These are phyloP conservation scores for Trifolium fragiferum DNA, from an alignment of 306 rosid genomes.

Conservation along the genomic window DNA sequence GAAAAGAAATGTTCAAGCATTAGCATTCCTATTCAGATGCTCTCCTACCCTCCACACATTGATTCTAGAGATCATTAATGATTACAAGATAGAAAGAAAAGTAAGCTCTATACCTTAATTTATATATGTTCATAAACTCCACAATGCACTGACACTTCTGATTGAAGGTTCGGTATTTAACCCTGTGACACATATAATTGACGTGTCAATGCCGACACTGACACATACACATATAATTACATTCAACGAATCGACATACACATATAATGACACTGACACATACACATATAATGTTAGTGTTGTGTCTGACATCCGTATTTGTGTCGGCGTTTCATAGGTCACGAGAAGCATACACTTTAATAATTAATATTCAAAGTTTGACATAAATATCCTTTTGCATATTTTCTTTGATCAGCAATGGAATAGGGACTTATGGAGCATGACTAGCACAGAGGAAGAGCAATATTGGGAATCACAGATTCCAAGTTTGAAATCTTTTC, in stretches of 20 bases:
- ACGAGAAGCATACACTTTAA: too few relatives aligned
- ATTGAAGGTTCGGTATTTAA: too few relatives aligned
- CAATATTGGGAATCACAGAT: constrained; percentile 78
- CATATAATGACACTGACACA: too few relatives aligned
- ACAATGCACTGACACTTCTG: too few relatives aligned
- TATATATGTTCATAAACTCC: background rate
- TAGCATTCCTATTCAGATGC: constrained; percentile 69
- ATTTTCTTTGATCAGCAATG: constrained; percentile 63
- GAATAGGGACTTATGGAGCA: constrained; percentile 76
- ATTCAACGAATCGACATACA: too few relatives aligned
- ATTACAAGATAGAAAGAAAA: constrained; percentile 56
- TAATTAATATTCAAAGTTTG: constrained; percentile 7
- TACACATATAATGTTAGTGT: too few relatives aligned
- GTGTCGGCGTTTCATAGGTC: too few relatives aligned
- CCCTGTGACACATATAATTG: too few relatives aligned
- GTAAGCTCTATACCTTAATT: constrained; percentile 48
- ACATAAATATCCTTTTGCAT: constrained; percentile 15
- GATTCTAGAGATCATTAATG: constrained; percentile 59
- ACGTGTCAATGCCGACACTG: too few relatives aligned
- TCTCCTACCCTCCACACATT: constrained; percentile 63
- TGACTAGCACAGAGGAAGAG: constrained; percentile 62
- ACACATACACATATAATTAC: too few relatives aligned
- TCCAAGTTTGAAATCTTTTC: constrained; percentile 54
- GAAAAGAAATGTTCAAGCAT: constrained; percentile 62
- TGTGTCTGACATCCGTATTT: too few relatives aligned